Percentiles rank a stretch among this genome's conserved stretches.
Conservation (phyloP, 2,329 filamentous ascomycete genomes). For the Fusarium camptoceras region DNA sequence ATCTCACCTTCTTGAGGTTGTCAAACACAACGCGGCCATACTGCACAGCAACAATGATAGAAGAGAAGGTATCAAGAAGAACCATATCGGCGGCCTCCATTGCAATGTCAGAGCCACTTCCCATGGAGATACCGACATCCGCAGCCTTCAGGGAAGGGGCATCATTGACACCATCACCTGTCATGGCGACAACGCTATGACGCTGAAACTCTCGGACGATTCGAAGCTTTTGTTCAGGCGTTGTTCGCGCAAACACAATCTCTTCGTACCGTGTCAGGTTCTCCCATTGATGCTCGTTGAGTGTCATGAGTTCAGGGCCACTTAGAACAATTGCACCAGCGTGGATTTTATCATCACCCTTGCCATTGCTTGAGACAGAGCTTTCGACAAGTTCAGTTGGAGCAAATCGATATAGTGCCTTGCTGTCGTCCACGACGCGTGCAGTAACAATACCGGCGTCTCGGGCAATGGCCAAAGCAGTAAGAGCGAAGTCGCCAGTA, state of each 20-base stretch:
- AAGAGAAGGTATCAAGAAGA: constrained; percentile 78
- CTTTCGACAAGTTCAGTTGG: constrained; percentile 9
- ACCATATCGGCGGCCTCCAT: constrained; percentile 86
- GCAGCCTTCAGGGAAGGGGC: constrained; percentile 82
- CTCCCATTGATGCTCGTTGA: constrained; percentile 78
- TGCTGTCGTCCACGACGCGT: constrained; percentile 64
- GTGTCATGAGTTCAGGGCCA: constrained; percentile 72
- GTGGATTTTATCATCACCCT: not conserved
- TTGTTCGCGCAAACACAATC: constrained; percentile 80
- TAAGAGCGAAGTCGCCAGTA: constrained; percentile 81
- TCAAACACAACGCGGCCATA: constrained; percentile 83
- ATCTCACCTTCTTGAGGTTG: constrained; percentile 74
- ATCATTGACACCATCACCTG: constrained; percentile 89
- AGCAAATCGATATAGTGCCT: constrained; percentile 58
- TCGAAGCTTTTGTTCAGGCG: constrained; percentile 81
- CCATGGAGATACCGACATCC: constrained; percentile 86
- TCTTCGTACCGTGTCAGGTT: constrained; percentile 73
- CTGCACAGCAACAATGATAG: constrained; percentile 77
- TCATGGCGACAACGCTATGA: constrained; percentile 80
- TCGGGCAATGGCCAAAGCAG: constrained; percentile 77
- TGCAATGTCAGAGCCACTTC: constrained; percentile 84
- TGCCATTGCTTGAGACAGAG: fast-evolving
- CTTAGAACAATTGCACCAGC: constrained; percentile 69
- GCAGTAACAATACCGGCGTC: constrained; percentile 78
- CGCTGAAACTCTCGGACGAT: constrained; percentile 82